Evolutionary conservation across 129 eudicot species (phyloP).

Genomic region (Flaveria linearis): DNA sequence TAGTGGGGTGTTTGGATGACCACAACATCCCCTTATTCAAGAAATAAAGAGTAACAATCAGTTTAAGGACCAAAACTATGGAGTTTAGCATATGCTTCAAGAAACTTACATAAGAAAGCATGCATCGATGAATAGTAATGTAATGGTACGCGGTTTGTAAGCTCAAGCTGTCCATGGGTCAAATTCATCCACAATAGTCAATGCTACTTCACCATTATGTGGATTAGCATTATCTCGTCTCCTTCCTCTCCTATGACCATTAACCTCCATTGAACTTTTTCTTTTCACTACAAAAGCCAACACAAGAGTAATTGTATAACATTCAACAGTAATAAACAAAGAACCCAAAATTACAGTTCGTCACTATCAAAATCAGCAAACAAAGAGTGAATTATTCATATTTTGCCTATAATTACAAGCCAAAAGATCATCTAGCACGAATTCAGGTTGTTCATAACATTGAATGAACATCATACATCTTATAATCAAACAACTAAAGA

Average conservation of each 20-base stretch:
- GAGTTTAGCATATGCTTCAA: neutral
- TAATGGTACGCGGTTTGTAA: conserved; percentile 86
- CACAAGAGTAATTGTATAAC: neutral
- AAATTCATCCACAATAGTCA: conserved; percentile 61
- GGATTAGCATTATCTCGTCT: conserved; percentile 43
- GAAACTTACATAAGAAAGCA: conserved; percentile 88
- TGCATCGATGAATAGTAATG: conserved; percentile 87
- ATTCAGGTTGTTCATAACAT: conserved; percentile 2
- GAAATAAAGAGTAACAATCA: neutral
- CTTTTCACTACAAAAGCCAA: conserved; percentile 32
- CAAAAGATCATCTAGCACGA: conserved; percentile 4
- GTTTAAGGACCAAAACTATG: neutral
- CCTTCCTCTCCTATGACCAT: conserved; percentile 52
- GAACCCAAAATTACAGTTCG: neutral
- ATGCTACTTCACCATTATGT: conserved; percentile 60
- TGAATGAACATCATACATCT: neutral
- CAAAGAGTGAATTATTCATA: neutral
- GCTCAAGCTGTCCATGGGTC: conserved; percentile 99
- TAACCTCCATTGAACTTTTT: conserved; percentile 54
- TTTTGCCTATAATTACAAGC: neutral
- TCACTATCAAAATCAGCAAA: conserved; percentile 4
- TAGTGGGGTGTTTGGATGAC: too few species aligned
- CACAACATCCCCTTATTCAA: neutral
- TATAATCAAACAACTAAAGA: conserved; percentile 19
- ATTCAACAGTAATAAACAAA: neutral